Base-by-base conservation (phyloP, 495 filamentous ascomycete genomes). In the Usnea hakonensis region DNA sequence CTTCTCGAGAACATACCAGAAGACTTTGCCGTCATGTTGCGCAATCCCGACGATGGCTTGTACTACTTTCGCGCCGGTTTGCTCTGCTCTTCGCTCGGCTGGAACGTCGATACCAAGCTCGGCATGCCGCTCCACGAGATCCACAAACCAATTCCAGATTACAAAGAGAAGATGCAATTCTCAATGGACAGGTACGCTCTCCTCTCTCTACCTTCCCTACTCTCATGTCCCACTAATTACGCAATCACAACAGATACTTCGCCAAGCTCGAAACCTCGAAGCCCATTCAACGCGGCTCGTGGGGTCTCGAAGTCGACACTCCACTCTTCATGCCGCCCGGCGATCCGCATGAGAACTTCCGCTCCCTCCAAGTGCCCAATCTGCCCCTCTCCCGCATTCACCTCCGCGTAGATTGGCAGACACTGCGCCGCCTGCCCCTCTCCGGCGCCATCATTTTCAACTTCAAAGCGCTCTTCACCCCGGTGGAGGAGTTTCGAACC, bases 331-430 rank as follows among this genome's bases (percentile, higher is more conserved):
- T 88, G 85, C 85, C 89, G 0, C 82, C 86, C 5, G 85, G 84
- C n/a, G 79, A 91, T 66, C 85, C 86, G 0, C 86, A 91, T 60
- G 84, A 83, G 66, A 67, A 72, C 41, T 72, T 81, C 56, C 81
- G 88, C 26, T 65, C 75, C 11, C 63, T 69, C 1, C 90, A 93
- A 67, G 71, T 83, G 53, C 73, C 81, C 2, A 68, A 77, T 9
- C 72, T 94, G 8, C 72, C 69, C 9, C 67, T 87, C n/a, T 76
- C 80, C 0, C 82, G 89, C 28, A 78, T 87, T 65, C 73, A 86
- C 60, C 79, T 96, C 17, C 83, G 91, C n/a, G 90, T 94, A 3
- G 91, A 96, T 71, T 94, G 90, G 89, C 91, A 96, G 73, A 96
- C 91, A 0, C 79, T 96, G 21, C 84, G 91, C 16, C 82, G 91